A percentile compares a stretch with the other conserved stretches of the same genome.
Evolutionary conservation across 176 grass and related monocot species (phyloP).

Genomic region (Puya raimondii): DNA sequence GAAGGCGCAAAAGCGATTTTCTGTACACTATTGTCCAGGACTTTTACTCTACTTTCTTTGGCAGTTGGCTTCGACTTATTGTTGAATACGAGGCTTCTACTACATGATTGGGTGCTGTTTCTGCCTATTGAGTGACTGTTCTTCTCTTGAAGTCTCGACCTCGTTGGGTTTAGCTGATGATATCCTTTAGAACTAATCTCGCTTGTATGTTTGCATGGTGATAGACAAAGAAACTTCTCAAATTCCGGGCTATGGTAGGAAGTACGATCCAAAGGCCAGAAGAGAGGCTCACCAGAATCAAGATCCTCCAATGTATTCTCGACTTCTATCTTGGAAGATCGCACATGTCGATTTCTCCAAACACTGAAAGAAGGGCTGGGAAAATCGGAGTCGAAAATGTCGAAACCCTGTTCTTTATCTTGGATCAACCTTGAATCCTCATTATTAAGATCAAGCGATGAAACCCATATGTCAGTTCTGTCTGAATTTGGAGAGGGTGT

Average conservation of each 20-base stretch:
- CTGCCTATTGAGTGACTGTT: constrained; percentile 15
- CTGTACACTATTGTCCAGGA: constrained; percentile 12
- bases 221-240: constrained; percentile 30
- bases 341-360: constrained; percentile 15
- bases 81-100: no score
- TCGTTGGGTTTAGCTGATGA: constrained; percentile 16
- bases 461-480: constrained; percentile 43
- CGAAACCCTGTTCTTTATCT: constrained; percentile 23
- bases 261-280: constrained; percentile 40
- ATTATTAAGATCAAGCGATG: constrained; percentile 33
- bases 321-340: constrained; percentile 1
- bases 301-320: neutral
- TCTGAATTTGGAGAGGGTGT: constrained; percentile 27
- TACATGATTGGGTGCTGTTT: neutral
- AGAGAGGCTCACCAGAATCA: constrained; percentile 29
- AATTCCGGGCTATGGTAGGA: constrained; percentile 29
- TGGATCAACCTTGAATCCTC: constrained; percentile 33
- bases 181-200: constrained; percentile 6
- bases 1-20: constrained; percentile 8
- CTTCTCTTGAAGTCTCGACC: constrained; percentile 21
- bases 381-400: constrained; percentile 23
- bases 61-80: neutral
- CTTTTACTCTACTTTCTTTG: neutral
- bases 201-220: constrained; percentile 21
- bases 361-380: constrained; percentile 40